Conservation (phyloP, 805 yeast genomes). For the Candida verbasci region DNA sequence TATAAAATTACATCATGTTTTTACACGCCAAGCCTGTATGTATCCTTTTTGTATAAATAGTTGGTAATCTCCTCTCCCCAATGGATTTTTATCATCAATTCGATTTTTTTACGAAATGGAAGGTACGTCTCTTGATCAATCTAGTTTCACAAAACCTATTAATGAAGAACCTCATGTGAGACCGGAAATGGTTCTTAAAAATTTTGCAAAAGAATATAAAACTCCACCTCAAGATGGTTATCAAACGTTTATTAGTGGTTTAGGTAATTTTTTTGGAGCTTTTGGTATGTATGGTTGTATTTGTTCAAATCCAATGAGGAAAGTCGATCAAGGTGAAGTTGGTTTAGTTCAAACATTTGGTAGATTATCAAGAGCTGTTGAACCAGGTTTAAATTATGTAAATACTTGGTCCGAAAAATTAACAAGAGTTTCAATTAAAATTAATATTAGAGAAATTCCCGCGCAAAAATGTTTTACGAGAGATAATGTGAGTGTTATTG, state of each 20-base stretch:
- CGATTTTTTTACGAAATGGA: neutral
- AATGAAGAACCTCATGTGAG: conserved; percentile 21
- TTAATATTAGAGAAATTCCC: conserved; percentile 60
- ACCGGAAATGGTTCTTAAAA: conserved; percentile 38
- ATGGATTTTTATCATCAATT: no score
- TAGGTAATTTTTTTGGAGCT: conserved; percentile 48
- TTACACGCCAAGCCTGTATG: no score
- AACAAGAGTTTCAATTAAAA: conserved; percentile 47
- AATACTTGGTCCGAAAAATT: conserved; percentile 62
- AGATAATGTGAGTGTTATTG: conserved; percentile 59
- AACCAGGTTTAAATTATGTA: conserved; percentile 64
- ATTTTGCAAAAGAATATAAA: conserved; percentile 38
- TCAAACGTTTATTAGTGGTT: conserved; percentile 32
- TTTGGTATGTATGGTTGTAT: conserved; percentile 54
- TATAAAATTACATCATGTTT: no score
- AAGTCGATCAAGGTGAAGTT: conserved; percentile 62
- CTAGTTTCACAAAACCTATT: conserved; percentile 11
- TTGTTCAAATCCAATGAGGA: conserved; percentile 56
- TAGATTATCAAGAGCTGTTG: conserved; percentile 57
- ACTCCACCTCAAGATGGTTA: conserved; percentile 39
- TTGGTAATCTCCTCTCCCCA: neutral
- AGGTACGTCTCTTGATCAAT: conserved; percentile 9
- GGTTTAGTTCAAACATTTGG: conserved; percentile 68
- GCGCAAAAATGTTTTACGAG: conserved; percentile 67
- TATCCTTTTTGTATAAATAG: no score